Percentiles rank a stretch among this genome's conserved stretches.
phyloP scores from a whole-genome alignment of 495 filamentous ascomycete genomes.

The Penicillium parvum region DNA sequence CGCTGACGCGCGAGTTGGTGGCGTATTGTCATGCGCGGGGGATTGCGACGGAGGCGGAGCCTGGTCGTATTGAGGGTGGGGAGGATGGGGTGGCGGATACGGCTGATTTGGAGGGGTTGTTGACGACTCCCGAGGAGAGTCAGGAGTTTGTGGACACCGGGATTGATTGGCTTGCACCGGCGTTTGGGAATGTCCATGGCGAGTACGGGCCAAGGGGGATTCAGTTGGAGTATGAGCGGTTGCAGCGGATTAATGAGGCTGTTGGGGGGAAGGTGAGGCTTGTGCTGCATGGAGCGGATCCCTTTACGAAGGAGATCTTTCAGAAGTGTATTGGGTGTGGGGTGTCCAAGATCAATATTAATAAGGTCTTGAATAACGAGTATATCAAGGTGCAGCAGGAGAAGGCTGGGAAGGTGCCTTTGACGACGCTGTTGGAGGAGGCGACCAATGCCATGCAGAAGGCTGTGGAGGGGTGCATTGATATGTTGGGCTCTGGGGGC shows the following conservation, averaged over 20 bases:
- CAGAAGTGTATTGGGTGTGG: constrained; percentile 63
- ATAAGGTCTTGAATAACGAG: constrained; percentile 73
- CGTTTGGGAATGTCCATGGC: constrained; percentile 84
- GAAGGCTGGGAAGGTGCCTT: constrained; percentile 58
- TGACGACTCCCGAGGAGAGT: constrained; percentile 77
- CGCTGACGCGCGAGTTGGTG: constrained; percentile 64
- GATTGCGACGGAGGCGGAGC: constrained; percentile 77
- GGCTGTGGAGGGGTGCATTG: constrained; percentile 70
- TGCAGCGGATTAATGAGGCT: constrained; percentile 57
- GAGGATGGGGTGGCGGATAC: constrained; percentile 81
- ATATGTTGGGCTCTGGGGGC: constrained; percentile 61
- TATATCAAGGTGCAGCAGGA: constrained; percentile 62
- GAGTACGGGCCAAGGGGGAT: constrained; percentile 73
- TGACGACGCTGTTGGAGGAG: constrained; percentile 69
- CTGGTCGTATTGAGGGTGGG: constrained; percentile 76
- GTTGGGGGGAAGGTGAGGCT: constrained; percentile 60
- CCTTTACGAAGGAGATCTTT: constrained; percentile 66
- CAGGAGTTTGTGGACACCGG: constrained; percentile 72
- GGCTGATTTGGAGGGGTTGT: constrained; percentile 63
- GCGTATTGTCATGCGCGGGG: constrained; percentile 68
- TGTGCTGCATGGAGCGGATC: constrained; percentile 76
- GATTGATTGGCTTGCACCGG: constrained; percentile 78
- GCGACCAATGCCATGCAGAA: constrained; percentile 69
- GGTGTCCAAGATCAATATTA: constrained; percentile 77
- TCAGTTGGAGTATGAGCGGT: constrained; percentile 65